A percentile compares a stretch with the other conserved stretches of the same genome.
phyloP scores from a whole-genome alignment of 2,329 filamentous ascomycete species.

The Rutstroemia sp. region DNA sequence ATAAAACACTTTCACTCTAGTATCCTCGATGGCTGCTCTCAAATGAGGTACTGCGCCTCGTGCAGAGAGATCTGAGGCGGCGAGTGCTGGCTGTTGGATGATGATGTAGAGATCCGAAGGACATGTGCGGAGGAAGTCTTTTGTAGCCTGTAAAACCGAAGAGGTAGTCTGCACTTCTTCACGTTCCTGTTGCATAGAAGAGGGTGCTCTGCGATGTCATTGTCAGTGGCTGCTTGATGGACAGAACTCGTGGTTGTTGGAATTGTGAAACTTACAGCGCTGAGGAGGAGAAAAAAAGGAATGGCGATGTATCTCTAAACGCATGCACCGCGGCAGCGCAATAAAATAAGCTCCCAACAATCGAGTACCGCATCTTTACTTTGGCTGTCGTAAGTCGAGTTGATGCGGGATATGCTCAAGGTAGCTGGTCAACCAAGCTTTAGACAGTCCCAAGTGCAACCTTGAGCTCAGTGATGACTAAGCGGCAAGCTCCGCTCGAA shows the following conservation, averaged over 20 bases:
- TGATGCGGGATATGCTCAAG: neutral
- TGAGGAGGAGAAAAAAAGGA: constrained; percentile 73
- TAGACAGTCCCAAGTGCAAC: neutral
- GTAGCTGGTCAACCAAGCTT: neutral
- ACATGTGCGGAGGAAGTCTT: constrained; percentile 53
- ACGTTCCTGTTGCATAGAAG: constrained; percentile 13
- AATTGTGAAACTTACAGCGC: constrained; percentile 16
- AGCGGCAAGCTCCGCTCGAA: neutral
- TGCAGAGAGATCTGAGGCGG: constrained; percentile 57
- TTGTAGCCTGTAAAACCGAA: constrained; percentile 17
- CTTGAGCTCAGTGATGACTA: neutral
- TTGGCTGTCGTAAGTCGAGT: constrained; percentile 5
- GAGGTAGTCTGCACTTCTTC: constrained; percentile 16
- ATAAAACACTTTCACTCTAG: constrained; percentile 14
- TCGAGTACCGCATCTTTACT: constrained; percentile 47
- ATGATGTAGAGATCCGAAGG: constrained; percentile 71
- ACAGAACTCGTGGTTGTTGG: neutral
- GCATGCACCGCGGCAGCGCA: constrained; percentile 56
- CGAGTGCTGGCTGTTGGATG: constrained; percentile 68
- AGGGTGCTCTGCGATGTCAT: constrained; percentile 14
- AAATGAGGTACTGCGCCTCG: constrained; percentile 42
- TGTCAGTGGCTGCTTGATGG: neutral
- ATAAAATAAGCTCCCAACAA: constrained; percentile 41
- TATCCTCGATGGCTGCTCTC: constrained; percentile 29
- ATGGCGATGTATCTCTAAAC: constrained; percentile 82